Conservation (phyloP, 371 early-diverging fungal species). For the Amoeboaphelidium occidentale region DNA sequence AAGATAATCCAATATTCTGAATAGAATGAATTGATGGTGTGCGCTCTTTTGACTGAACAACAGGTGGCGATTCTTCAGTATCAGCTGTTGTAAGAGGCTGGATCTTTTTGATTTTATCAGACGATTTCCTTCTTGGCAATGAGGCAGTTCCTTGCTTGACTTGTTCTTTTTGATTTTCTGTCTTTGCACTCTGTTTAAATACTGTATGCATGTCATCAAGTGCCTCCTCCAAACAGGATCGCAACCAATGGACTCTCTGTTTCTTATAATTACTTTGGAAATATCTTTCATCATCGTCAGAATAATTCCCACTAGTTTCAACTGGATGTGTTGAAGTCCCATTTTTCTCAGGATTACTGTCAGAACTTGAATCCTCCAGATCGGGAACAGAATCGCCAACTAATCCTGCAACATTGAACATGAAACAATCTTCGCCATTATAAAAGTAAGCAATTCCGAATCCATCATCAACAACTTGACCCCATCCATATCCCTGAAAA, state of each 20-base stretch:
- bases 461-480: constrained; percentile 83
- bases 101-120: neutral
- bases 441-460: constrained; percentile 63
- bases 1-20: constrained; percentile 1
- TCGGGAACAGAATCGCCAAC: constrained; percentile 21
- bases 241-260: constrained; percentile 8
- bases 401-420: constrained; percentile 59
- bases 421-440: constrained; percentile 45
- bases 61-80: neutral
- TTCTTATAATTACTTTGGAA: neutral
- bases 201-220: constrained; percentile 49
- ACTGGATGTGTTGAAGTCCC: neutral
- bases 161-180: too few relatives aligned
- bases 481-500: constrained; percentile 87
- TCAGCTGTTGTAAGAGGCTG: neutral
- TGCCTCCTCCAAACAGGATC: constrained; percentile 34
- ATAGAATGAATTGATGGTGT: neutral
- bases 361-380: constrained; percentile 17
- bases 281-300: too few relatives aligned
- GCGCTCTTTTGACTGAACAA: neutral
- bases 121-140: neutral
- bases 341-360: neutral
- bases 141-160: neutral
- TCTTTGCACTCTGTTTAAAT: too few relatives aligned
- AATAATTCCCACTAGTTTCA: too few relatives aligned